Conservation (phyloP, 2,329 filamentous ascomycete species). For the Aspergillus fumigatus region DNA sequence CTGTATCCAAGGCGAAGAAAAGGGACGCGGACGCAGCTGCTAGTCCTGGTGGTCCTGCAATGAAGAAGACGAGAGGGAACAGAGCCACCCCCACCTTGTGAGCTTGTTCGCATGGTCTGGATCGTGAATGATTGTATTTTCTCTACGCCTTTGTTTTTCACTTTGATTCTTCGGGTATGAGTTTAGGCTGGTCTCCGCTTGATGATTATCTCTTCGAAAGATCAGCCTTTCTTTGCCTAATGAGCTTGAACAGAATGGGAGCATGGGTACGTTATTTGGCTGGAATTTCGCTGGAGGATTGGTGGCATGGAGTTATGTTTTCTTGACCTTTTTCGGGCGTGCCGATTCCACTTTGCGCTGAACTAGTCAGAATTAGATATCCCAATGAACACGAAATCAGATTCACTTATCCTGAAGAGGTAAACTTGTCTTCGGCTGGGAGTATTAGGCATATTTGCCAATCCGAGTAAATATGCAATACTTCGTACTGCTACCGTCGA, state of each 20-base stretch:
- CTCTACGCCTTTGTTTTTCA: not conserved
- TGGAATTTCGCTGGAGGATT: conserved; percentile 5
- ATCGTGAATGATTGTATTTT: not conserved
- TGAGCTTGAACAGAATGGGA: conserved; percentile 4
- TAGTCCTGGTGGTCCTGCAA: conserved; percentile 20
- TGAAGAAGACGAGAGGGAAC: conserved; percentile 29
- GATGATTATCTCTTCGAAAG: conserved; percentile 3
- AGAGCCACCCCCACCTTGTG: conserved; percentile 11
- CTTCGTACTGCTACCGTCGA: not conserved
- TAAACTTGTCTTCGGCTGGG: not conserved
- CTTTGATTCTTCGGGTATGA: not conserved
- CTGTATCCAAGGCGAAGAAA: conserved; percentile 30
- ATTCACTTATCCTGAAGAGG: not conserved
- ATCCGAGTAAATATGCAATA: too few relatives aligned
- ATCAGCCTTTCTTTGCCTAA: not conserved
- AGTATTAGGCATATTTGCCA: not conserved
- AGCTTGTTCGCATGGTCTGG: conserved; percentile 1
- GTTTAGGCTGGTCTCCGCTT: not conserved
- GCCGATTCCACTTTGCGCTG: conserved; percentile 2
- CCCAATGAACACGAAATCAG: conserved; percentile 10
- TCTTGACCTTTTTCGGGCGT: conserved; percentile 1
- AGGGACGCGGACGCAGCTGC: conserved; percentile 28
- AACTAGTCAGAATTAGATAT: conserved; percentile 13
- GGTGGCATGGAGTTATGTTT: conserved; percentile 13
- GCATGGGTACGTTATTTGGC: conserved; percentile 9